Evolutionary conservation across 169 alveolate species (phyloP), one percentile per base, ranked within the genome.

Genomic region (Plasmodium berghei): DNA sequence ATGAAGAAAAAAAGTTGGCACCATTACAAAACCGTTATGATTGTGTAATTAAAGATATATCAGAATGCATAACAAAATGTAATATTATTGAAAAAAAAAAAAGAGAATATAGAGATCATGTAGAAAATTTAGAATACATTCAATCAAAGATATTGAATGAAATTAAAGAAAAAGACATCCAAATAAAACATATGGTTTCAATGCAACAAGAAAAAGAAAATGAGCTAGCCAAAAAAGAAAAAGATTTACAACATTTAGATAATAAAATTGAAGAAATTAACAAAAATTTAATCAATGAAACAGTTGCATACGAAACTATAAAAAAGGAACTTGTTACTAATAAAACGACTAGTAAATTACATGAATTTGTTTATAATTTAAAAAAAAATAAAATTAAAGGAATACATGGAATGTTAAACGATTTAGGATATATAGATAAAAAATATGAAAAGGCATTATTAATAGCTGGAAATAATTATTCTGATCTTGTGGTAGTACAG

Each of bases 381-480:
- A 88, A 83, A 20, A 83, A 49, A 24, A 66, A 75, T 1, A 93
- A 92, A 10, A 93, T 93, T 54, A 89, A 87, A 34, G 97, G 98
- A 28, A 92, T 98, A 16, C 92, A 93, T 73, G 99, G 99, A 0
- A 85, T 97, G 48, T 91, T 98, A n/a, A 98, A 99, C 0, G 99
- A 98, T 89, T 93, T 98, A 66, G 98, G 98, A 9, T 83, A 91
- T 22, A 96, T 98, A 16, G 97, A 96, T 63, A 89, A 91, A 54
- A 89, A 95, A 88, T 97, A 94, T 89, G 99, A 97, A 74, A 61
- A 94, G 22, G 98, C 99, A 1, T 91, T 98, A 28, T 87, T 97
- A 42, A 97, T 96, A 14, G 96, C 98, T 16, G 94, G 97, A 45
- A 94, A 95, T 24, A 72, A 94, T 2, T 93, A 93, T 34, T 88